These are phyloP conservation scores for Coccomyxa subellipsoidea DNA, from an alignment of 163 green algal genomes.

Conservation along the genomic window DNA sequence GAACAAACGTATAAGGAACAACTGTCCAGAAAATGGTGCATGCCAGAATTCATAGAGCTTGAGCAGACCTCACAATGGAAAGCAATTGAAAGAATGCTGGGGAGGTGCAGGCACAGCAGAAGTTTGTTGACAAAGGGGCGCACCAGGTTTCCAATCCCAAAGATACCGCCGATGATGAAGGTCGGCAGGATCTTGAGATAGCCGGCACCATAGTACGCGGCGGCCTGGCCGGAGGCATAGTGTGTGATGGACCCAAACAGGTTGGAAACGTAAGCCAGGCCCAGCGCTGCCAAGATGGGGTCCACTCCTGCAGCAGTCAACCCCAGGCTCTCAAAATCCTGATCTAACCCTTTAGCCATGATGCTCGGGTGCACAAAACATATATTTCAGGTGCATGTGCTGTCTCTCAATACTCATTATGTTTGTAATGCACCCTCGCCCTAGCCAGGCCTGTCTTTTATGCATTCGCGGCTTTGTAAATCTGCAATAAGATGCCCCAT, in stretches of 20 bases:
- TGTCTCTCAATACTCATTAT: no score
- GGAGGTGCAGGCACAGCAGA: neutral
- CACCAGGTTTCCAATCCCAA: conserved; percentile 63
- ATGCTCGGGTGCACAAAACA: no score
- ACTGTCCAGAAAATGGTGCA: no score
- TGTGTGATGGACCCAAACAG: conserved; percentile 97
- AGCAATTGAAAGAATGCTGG: no score
- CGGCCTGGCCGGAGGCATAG: conserved; percentile 84
- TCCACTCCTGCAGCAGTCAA: conserved; percentile 64
- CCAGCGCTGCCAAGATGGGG: conserved; percentile 77
- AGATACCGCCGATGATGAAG: conserved; percentile 76
- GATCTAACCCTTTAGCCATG: no score
- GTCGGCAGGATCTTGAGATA: conserved; percentile 76
- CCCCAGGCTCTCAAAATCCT: neutral
- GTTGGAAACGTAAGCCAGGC: conserved; percentile 86
- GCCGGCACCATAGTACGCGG: conserved; percentile 89
- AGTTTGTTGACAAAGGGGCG: no score
- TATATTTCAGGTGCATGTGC: no score
- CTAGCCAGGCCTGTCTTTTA: no score
- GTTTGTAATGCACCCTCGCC: no score
- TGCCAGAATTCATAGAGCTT: no score
- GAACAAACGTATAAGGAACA: neutral
- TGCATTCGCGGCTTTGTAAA: no score
- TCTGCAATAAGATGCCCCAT: no score
- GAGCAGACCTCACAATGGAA: neutral